Conservation (phyloP, 441 rosid genomes). For the Cnidoscolus chayamansa region DNA sequence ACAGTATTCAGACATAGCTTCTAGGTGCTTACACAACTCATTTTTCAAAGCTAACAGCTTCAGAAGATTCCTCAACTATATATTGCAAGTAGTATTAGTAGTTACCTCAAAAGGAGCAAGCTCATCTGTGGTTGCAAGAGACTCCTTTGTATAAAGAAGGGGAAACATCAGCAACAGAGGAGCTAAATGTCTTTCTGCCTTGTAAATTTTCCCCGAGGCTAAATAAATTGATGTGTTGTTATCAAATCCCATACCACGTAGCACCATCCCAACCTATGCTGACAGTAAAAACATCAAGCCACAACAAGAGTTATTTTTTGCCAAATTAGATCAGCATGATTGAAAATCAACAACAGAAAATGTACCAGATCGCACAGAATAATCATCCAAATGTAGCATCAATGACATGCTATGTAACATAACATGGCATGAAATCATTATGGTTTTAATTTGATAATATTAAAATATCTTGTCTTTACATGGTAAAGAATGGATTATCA, state of each 20-base stretch:
- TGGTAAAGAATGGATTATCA: neutral
- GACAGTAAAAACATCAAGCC: constrained; percentile 42
- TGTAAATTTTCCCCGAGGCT: constrained; percentile 81
- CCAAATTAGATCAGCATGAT: constrained; percentile 12
- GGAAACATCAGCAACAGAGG: constrained; percentile 84
- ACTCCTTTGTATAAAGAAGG: constrained; percentile 71
- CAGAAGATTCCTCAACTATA: neutral
- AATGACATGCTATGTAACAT: neutral
- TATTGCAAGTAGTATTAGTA: constrained; percentile 1
- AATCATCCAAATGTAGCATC: neutral
- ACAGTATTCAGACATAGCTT: neutral
- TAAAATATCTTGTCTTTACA: neutral
- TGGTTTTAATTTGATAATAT: neutral
- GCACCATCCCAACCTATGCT: constrained; percentile 91
- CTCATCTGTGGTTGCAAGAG: constrained; percentile 81
- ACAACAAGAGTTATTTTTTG: constrained; percentile 24
- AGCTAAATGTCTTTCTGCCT: constrained; percentile 60
- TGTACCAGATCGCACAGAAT: neutral
- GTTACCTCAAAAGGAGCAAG: constrained; percentile 79
- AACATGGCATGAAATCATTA: neutral
- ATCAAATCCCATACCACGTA: constrained; percentile 94
- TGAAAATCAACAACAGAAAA: neutral
- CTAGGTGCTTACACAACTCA: neutral
- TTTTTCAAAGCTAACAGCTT: neutral
- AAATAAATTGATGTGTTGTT: constrained; percentile 74